These are phyloP conservation scores for Hygrophorus pudorinus DNA, from an alignment of 768 basidiomycete genomes.

Conservation along the genomic window DNA sequence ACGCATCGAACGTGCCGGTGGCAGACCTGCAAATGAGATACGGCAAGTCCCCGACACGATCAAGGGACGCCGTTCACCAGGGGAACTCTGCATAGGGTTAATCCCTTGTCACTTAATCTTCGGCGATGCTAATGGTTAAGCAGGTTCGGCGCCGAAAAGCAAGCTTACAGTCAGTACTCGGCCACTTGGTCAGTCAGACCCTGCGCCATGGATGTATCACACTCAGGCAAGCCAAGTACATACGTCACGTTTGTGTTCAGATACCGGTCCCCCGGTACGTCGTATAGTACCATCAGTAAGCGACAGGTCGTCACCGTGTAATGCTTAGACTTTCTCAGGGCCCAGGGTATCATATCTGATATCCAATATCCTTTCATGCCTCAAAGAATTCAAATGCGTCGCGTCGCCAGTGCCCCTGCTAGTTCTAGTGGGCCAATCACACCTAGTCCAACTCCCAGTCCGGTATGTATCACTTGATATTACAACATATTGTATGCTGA, in stretches of 20 bases:
- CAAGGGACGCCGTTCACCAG: constrained; percentile 27
- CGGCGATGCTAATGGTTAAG: not conserved
- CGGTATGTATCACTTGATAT: not conserved
- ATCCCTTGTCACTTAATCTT: constrained; percentile 6
- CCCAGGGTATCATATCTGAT: constrained; percentile 39
- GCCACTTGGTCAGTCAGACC: constrained; percentile 47
- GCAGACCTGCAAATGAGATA: constrained; percentile 32
- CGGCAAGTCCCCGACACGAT: constrained; percentile 25
- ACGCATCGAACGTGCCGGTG: constrained; percentile 25
- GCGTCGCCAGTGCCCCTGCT: constrained; percentile 29
- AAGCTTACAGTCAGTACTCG: constrained; percentile 29
- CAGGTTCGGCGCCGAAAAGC: constrained; percentile 40
- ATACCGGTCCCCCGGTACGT: constrained; percentile 46
- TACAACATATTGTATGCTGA: not conserved
- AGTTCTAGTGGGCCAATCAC: constrained; percentile 8
- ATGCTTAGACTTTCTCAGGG: constrained; percentile 34
- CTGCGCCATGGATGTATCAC: constrained; percentile 25
- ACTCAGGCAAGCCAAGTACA: constrained; percentile 29
- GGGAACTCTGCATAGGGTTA: constrained; percentile 40
- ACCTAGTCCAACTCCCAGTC: constrained; percentile 10
- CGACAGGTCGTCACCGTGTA: not conserved
- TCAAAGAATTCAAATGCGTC: constrained; percentile 18
- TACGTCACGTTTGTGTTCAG: constrained; percentile 60
- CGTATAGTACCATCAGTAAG: not conserved
- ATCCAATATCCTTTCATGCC: constrained; percentile 6